phyloP scores from a whole-genome alignment of 2,329 filamentous ascomycete genomes.

The Exophiala sp. region DNA sequence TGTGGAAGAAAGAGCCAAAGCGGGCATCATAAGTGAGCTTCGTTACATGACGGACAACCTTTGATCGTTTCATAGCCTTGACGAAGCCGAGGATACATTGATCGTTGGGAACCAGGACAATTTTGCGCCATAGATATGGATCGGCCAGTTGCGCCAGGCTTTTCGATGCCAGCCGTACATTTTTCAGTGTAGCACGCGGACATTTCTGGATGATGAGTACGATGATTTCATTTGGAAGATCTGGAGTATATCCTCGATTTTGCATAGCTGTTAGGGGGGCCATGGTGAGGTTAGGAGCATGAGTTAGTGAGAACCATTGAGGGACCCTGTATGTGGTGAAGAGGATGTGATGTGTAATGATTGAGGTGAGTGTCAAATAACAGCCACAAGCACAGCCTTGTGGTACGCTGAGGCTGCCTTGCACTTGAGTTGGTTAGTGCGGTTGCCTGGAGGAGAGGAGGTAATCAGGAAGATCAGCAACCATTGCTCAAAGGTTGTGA shows the following conservation, averaged over 20 bases:
- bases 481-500: not conserved
- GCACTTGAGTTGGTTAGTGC: not conserved
- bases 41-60: constrained; percentile 13
- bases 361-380: not conserved
- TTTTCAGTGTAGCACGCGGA: constrained; percentile 17
- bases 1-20: constrained; percentile 14
- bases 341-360: not conserved
- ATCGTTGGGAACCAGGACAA: constrained; percentile 22
- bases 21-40: constrained; percentile 22
- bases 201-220: constrained; percentile 20
- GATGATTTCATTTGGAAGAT: constrained; percentile 24
- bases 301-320: not conserved
- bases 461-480: not conserved
- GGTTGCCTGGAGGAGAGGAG: constrained; percentile 1
- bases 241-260: constrained; percentile 1
- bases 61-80: constrained; percentile 14
- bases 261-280: not conserved
- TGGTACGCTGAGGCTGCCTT: constrained; percentile 4
- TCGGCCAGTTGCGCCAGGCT: constrained; percentile 18
- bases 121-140: constrained; percentile 19
- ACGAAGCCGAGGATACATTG: constrained; percentile 19
- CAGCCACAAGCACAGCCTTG: constrained; percentile 1
- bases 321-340: not conserved
- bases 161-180: constrained; percentile 22
- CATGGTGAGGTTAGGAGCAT: not conserved